Conservation (phyloP, 2,329 filamentous ascomycete genomes). For the Aspergillus clavatus region DNA sequence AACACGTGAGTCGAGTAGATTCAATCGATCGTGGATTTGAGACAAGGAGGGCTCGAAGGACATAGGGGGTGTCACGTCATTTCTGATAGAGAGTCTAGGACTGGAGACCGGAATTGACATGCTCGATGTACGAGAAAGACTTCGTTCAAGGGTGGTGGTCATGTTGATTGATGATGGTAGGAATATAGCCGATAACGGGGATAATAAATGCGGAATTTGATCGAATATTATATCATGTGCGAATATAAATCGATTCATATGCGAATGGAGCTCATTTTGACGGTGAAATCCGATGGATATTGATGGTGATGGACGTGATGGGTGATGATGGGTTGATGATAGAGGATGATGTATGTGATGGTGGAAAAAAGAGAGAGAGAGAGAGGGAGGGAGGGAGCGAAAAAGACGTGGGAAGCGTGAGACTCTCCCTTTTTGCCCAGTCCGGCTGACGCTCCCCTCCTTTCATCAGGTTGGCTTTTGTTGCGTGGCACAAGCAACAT, state of each 20-base stretch:
- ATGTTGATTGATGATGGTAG: constrained; percentile 18
- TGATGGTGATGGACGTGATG: constrained; percentile 3
- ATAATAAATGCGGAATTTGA: constrained; percentile 11
- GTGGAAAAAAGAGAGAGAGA: not conserved
- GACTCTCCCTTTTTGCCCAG: too few relatives aligned
- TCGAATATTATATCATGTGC: not conserved
- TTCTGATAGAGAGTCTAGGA: constrained; percentile 31
- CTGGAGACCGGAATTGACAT: constrained; percentile 35
- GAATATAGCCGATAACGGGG: constrained; percentile 2
- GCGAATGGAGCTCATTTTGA: constrained; percentile 12
- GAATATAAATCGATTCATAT: constrained; percentile 3
- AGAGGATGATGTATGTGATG: too few relatives aligned
- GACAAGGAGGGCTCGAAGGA: constrained; percentile 33
- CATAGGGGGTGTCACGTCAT: constrained; percentile 32
- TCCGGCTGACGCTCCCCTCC: constrained; percentile 8
- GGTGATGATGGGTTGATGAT: constrained; percentile 3
- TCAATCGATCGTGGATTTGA: constrained; percentile 36
- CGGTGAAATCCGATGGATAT: constrained; percentile 2
- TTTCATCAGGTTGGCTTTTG: constrained; percentile 2
- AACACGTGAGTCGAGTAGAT: constrained; percentile 35
- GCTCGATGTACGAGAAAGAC: constrained; percentile 35
- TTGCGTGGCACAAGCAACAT: constrained; percentile 5
- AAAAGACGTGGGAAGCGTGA: too few relatives aligned
- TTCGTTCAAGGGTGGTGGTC: constrained; percentile 34
- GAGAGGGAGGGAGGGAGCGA: constrained; percentile 2